Percentiles rank a stretch among this genome's conserved stretches.
phyloP scores from a whole-genome alignment of 768 basidiomycete species.

The Thelephora aurantiotincta region DNA sequence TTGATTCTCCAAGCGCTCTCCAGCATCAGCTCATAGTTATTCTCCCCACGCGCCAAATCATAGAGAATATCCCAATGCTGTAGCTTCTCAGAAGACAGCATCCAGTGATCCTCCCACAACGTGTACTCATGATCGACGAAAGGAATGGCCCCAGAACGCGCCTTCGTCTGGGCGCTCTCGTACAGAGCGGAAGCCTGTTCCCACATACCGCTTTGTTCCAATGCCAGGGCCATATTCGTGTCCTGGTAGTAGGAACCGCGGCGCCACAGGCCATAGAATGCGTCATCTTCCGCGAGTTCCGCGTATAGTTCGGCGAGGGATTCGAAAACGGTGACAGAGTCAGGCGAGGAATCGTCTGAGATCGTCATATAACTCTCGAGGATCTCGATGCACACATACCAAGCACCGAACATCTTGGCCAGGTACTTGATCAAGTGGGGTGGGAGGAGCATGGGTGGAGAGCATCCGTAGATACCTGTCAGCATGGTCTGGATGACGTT shows the following conservation, averaged over 20 bases:
- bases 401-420: constrained; percentile 91
- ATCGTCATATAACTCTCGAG: constrained; percentile 72
- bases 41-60: constrained; percentile 80
- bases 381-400: constrained; percentile 83
- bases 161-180: constrained; percentile 79
- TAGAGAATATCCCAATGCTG: constrained; percentile 96
- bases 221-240: constrained; percentile 77
- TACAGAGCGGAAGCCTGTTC: constrained; percentile 80
- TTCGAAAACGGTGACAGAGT: constrained; percentile 77
- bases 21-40: constrained; percentile 81
- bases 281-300: constrained; percentile 89
- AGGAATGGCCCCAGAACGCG: constrained; percentile 66
- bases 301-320: constrained; percentile 92
- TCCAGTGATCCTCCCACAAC: constrained; percentile 99
- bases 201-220: constrained; percentile 98
- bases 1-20: constrained; percentile 92
- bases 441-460: constrained; percentile 77
- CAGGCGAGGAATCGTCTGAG: constrained; percentile 64
- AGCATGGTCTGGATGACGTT: constrained; percentile 90
- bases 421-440: constrained; percentile 94
- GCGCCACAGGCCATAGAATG: constrained; percentile 95
- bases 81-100: constrained; percentile 85
- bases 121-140: constrained; percentile 95
- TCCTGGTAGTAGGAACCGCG: constrained; percentile 79
- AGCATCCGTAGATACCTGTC: constrained; percentile 71